Base-by-base conservation (phyloP, 495 filamentous ascomycete genomes). In the Chaetomidium leptoderma region DNA sequence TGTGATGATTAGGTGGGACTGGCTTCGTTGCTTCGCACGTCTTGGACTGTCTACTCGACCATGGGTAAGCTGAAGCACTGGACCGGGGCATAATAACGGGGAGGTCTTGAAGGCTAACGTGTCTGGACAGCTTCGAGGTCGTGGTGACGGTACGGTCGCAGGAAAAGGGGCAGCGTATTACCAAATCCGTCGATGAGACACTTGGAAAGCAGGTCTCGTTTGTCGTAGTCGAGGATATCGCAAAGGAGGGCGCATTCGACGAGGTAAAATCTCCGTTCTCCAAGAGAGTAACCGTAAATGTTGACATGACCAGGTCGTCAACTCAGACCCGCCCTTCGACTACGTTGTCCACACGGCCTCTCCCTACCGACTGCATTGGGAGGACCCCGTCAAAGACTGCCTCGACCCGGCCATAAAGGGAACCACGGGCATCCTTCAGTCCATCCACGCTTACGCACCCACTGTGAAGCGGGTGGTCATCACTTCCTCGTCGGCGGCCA, bases 261-360 rank as follows among this genome's bases (percentile, higher is more conserved):
- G 21, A 60, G 52, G 72, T 74, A 43, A 47, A 1, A 7, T 29
- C 14, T 39, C 3, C 16, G 3, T 2, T 9, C 8, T 13, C 1
- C 0, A 26, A 16, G 13, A 26, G n/a, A 16, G 29, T 35, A 17
- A n/a, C 46, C 14, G 24, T n/a, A n/a, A n/a, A 2, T 43, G 27
- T 7, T 33, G 17, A 46, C 16, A 21, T 3, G 27, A 7, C 4
- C 16, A 71, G 66, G 63, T 57, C 7, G 54, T 75, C 21, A 27
- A 67, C 29, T 55, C 69, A 8, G 33, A 67, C 10, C 59, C 63
- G 1, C 66, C 66, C 0, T 68, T 78, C 24, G 64, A 70, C 63
- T 74, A 71, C 51, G 73, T 77, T 35, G 55, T 78, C 21, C 75
- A 78, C 60, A 75, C 72, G 3, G 76, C 76, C 2, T 77, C 74